phyloP scores from a whole-genome alignment of 164 flowering plant species.

The Vitis rotundifolia region DNA sequence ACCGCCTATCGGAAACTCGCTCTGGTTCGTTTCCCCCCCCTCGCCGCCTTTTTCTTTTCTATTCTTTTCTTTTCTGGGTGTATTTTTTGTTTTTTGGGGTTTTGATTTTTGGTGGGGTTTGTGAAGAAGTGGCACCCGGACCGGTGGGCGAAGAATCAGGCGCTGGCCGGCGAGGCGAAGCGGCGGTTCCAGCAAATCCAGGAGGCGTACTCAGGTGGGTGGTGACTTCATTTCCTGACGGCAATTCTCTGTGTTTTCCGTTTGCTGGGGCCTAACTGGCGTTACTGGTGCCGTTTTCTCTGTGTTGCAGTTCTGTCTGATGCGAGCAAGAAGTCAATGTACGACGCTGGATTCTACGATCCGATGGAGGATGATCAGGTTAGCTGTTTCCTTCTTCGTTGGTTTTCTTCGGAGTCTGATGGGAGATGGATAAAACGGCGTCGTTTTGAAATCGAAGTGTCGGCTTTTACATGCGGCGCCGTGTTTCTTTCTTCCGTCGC shows the following conservation, averaged over 20 bases:
- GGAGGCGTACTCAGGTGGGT: constrained; percentile 80
- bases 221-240: background rate
- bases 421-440: too few relatives aligned
- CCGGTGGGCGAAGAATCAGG: constrained; percentile 55
- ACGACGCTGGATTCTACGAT: constrained; percentile 82
- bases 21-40: constrained; percentile 32
- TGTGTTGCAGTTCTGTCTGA: constrained; percentile 67
- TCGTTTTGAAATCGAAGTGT: too few relatives aligned
- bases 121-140: constrained; percentile 96
- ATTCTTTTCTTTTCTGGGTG: background rate
- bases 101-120: background rate
- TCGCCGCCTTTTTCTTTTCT: background rate
- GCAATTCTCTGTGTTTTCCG: background rate
- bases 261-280: background rate
- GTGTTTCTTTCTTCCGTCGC: too few relatives aligned
- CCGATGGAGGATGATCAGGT: constrained; percentile 61
- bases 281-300: background rate
- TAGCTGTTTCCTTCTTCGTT: too few relatives aligned
- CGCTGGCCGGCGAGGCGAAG: constrained; percentile 68
- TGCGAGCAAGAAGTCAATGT: constrained; percentile 63
- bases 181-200: constrained; percentile 91
- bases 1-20: constrained; percentile 84
- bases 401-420: too few relatives aligned
- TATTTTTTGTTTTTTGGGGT: background rate
- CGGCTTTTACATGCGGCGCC: too few relatives aligned